A percentile compares a stretch with the other conserved stretches of the same genome.
Conservation (phyloP, 176 grass and related monocot genomes). For the Olyra latifolia region DNA sequence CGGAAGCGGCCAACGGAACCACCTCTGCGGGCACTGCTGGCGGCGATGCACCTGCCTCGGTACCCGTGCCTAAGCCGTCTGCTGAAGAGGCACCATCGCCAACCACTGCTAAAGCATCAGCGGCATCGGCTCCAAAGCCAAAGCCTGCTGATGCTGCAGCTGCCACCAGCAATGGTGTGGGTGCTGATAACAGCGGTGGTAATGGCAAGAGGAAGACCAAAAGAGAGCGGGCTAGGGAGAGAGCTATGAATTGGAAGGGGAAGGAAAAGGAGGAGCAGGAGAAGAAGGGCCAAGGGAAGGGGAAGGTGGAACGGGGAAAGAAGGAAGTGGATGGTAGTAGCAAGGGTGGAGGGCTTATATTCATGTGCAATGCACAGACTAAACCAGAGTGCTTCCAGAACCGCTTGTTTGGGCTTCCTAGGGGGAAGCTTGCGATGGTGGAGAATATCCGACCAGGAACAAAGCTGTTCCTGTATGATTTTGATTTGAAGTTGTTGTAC, state of each 20-base stretch:
- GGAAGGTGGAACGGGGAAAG: neutral
- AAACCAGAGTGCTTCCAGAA: conserved; percentile 67
- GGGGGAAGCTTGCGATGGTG: conserved; percentile 45
- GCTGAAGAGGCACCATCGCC: conserved; percentile 21
- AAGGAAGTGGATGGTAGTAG: conserved; percentile 14
- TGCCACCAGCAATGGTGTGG: conserved; percentile 25
- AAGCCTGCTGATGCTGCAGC: conserved; percentile 23
- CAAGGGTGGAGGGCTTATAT: conserved; percentile 60
- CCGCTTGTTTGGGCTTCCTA: conserved; percentile 58
- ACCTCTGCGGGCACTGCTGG: neutral
- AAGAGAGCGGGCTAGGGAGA: conserved; percentile 3
- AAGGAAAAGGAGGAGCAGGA: neutral
- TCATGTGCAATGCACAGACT: conserved; percentile 77
- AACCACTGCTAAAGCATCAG: conserved; percentile 30
- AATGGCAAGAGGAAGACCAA: conserved; percentile 2
- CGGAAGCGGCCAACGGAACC: neutral
- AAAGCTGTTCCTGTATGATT: conserved; percentile 78
- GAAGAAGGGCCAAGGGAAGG: neutral
- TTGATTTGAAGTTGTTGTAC: conserved; percentile 75
- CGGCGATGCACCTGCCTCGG: conserved; percentile 13
- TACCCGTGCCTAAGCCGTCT: neutral
- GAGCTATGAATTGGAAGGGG: neutral
- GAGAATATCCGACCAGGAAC: conserved; percentile 54
- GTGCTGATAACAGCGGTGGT: conserved; percentile 26
- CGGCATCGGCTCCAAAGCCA: conserved; percentile 2